Evolutionary conservation across 1,139 yeast species (phyloP).

Genomic region (Casaregolazyma lundiana): DNA sequence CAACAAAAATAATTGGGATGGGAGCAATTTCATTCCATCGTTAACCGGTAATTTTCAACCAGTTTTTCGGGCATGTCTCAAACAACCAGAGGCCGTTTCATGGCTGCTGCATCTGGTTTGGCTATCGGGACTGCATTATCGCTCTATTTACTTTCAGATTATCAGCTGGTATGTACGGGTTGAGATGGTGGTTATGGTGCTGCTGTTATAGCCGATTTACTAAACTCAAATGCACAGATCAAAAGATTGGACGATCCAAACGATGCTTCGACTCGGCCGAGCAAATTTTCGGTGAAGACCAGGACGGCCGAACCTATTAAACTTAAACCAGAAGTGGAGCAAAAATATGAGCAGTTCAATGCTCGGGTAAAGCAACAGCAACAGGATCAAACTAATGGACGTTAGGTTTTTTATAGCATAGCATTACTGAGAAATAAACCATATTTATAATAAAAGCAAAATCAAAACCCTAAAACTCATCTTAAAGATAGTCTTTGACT

Average conservation of each 20-base stretch:
- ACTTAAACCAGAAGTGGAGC: constrained; percentile 34
- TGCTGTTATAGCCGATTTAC: background rate
- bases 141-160: constrained; percentile 32
- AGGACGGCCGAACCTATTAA: constrained; percentile 35
- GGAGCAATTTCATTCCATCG: background rate
- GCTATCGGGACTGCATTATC: constrained; percentile 30
- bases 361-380: constrained; percentile 12
- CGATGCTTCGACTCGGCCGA: constrained; percentile 24
- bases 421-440: background rate
- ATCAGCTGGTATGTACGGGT: constrained; percentile 32
- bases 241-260: constrained; percentile 32
- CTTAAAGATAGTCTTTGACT: background rate
- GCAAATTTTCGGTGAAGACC: constrained; percentile 32
- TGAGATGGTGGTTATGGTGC: too few relatives aligned
- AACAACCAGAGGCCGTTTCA: constrained; percentile 31
- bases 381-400: constrained; percentile 1
- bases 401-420: background rate
- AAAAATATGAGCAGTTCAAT: constrained; percentile 9
- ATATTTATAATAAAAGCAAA: background rate
- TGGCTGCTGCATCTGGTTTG: constrained; percentile 33
- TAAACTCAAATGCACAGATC: constrained; percentile 17
- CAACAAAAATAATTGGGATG: background rate
- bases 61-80: constrained; percentile 14
- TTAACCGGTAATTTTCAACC: background rate
- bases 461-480: background rate